phyloP scores from a whole-genome alignment of 345 rosid genomes.

The Populus ilicifolia region DNA sequence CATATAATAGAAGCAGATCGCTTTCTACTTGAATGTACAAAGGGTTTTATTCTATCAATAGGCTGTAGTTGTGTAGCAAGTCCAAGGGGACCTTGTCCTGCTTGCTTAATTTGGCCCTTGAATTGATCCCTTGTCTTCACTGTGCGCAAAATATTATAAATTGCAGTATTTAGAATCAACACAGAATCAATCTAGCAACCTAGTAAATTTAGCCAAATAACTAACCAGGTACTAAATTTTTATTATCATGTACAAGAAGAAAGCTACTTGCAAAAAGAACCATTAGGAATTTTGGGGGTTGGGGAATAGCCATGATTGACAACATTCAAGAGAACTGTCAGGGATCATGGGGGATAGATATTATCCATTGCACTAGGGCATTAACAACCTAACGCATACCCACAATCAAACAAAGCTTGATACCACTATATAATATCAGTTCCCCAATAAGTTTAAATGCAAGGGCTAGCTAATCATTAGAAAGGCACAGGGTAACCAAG shows the following conservation, averaged over 20 bases:
- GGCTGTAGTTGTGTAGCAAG: not conserved
- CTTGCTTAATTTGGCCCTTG: not conserved
- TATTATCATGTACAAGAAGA: not conserved
- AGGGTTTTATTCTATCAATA: not conserved
- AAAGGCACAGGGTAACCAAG: not conserved
- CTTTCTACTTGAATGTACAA: not conserved
- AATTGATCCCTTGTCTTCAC: not conserved
- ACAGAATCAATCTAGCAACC: not conserved
- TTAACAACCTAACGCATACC: not conserved
- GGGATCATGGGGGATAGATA: not conserved
- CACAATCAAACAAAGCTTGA: no score
- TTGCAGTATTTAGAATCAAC: not conserved
- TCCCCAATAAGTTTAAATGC: no score
- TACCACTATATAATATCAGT: no score
- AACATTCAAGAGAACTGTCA: not conserved
- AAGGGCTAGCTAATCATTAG: not conserved
- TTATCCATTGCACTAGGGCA: not conserved
- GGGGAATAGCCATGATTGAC: not conserved
- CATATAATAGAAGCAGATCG: not conserved
- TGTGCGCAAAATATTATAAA: not conserved
- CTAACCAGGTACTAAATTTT: not conserved
- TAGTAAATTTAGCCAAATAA: not conserved
- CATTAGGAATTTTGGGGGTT: not conserved
- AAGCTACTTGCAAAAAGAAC: not conserved
- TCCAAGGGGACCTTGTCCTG: not conserved